Percentiles rank a stretch among this genome's conserved stretches.
These are phyloP conservation scores for Pelargonium cotyledonis DNA, from an alignment of 441 rosid species.

Conservation along the genomic window DNA sequence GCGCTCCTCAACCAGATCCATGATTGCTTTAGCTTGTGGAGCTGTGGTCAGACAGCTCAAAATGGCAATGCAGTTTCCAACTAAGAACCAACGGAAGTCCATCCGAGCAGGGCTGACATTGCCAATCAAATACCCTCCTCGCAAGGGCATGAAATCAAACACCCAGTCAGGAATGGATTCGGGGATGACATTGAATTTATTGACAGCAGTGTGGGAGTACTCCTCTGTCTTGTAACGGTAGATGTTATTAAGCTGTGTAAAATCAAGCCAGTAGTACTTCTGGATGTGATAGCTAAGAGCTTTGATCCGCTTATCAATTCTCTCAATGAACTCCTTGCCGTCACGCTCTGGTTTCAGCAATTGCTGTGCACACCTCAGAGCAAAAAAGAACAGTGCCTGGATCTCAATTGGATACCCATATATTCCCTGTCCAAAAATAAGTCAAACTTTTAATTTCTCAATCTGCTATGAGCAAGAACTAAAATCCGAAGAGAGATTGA, in stretches of 20 bases:
- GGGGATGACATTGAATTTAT: slow-evolving; percentile 36
- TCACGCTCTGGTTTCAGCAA: slow-evolving; percentile 77
- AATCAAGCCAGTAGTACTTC: slow-evolving; percentile 81
- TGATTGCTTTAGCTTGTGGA: slow-evolving; percentile 76
- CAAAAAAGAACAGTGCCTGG: slow-evolving; percentile 91
- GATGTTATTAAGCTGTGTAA: slow-evolving; percentile 85
- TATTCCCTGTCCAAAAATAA: slow-evolving; percentile 49
- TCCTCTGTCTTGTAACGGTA: slow-evolving; percentile 95
- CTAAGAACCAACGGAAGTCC: slow-evolving; percentile 92
- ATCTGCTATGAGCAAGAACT: not conserved
- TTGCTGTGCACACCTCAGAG: slow-evolving; percentile 71
- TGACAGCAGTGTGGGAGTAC: slow-evolving; percentile 81
- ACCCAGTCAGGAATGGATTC: slow-evolving; percentile 94
- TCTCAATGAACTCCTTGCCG: slow-evolving; percentile 73
- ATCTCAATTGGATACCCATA: slow-evolving; percentile 94
- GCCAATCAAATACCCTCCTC: slow-evolving; percentile 81
- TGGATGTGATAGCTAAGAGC: slow-evolving; percentile 90
- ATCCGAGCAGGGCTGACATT: slow-evolving; percentile 89
- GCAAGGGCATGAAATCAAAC: slow-evolving; percentile 76
- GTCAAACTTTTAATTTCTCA: not conserved
- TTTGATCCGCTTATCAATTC: slow-evolving; percentile 74
- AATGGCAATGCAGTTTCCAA: slow-evolving; percentile 86
- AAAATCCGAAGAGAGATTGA: not conserved
- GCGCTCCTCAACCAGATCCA: slow-evolving; percentile 88
- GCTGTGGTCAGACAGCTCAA: slow-evolving; percentile 82